Percentiles rank a stretch among this genome's conserved stretches.
phyloP scores from a whole-genome alignment of 1,284 basidiomycete species.

The Stygiomarasmius scandens region DNA sequence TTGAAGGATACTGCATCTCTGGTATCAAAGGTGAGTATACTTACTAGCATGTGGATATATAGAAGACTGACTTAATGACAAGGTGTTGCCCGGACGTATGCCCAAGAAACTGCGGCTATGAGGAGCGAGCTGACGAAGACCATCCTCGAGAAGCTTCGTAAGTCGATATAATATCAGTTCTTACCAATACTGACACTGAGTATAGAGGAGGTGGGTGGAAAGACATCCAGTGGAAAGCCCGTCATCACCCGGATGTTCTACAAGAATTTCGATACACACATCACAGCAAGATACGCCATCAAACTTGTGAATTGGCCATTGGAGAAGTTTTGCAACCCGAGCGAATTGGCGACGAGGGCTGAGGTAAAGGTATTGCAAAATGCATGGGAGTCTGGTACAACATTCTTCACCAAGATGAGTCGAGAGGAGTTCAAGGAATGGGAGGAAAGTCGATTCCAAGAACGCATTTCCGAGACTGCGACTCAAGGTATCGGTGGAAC shows the following conservation, averaged over 20 bases:
- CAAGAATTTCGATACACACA: conserved; percentile 2
- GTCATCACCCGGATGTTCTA: not conserved
- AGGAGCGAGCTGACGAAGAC: not conserved
- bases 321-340: not conserved
- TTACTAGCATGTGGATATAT: too few species aligned
- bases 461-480: too few species aligned
- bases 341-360: not conserved
- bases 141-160: not conserved
- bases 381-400: too few species aligned
- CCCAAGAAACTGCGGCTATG: not conserved
- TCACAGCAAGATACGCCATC: not conserved
- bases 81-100: not conserved
- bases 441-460: too few species aligned
- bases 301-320: conserved; percentile 1
- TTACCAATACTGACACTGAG: not conserved
- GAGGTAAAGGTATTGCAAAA: too few species aligned
- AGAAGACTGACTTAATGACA: too few species aligned
- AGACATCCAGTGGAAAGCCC: not conserved
- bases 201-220: too few species aligned
- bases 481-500: too few species aligned
- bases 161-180: not conserved
- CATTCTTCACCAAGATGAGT: too few species aligned
- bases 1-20: conserved; percentile 14
- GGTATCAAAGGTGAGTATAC: conserved; percentile 14
- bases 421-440: too few species aligned